A percentile compares a stretch with the other conserved stretches of the same genome.
phyloP scores from a whole-genome alignment of 805 yeast species.

The Candida quercuum region DNA sequence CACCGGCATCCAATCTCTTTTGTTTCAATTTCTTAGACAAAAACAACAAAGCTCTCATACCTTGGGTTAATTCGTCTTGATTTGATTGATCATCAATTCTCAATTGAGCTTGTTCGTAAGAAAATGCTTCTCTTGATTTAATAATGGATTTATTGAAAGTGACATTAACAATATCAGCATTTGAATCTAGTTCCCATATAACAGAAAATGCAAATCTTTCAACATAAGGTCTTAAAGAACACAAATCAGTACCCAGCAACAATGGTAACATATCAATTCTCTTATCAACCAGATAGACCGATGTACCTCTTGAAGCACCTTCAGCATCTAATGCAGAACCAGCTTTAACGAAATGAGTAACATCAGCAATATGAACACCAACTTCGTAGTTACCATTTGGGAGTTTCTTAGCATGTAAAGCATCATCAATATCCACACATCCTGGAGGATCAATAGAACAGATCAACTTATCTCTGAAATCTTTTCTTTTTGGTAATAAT shows the following conservation, averaged over 20 bases:
- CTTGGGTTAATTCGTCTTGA: slow-evolving; percentile 79
- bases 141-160: slow-evolving; percentile 84
- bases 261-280: slow-evolving; percentile 98
- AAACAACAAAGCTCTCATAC: slow-evolving; percentile 76
- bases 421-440: slow-evolving; percentile 98
- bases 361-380: slow-evolving; percentile 99
- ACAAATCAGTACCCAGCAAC: slow-evolving; percentile 89
- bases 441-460: slow-evolving; percentile 98
- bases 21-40: slow-evolving; percentile 84
- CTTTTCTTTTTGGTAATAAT: slow-evolving; percentile 56
- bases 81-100: slow-evolving; percentile 77
- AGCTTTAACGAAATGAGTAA: slow-evolving; percentile 93
- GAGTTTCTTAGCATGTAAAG: slow-evolving; percentile 77
- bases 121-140: slow-evolving; percentile 87
- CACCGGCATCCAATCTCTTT: slow-evolving; percentile 89
- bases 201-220: slow-evolving; percentile 96
- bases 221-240: slow-evolving; percentile 92
- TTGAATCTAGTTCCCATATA: slow-evolving; percentile 86
- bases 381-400: slow-evolving; percentile 95
- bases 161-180: slow-evolving; percentile 79
- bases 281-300: slow-evolving; percentile 94
- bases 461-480: slow-evolving; percentile 80
- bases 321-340: slow-evolving; percentile 89
- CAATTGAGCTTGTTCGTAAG: slow-evolving; percentile 88
- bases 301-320: slow-evolving; percentile 96